A percentile compares a stretch with the other conserved stretches of the same genome.
Evolutionary conservation across 345 rosid genomes (phyloP).

Genomic region (Punica granatum): DNA sequence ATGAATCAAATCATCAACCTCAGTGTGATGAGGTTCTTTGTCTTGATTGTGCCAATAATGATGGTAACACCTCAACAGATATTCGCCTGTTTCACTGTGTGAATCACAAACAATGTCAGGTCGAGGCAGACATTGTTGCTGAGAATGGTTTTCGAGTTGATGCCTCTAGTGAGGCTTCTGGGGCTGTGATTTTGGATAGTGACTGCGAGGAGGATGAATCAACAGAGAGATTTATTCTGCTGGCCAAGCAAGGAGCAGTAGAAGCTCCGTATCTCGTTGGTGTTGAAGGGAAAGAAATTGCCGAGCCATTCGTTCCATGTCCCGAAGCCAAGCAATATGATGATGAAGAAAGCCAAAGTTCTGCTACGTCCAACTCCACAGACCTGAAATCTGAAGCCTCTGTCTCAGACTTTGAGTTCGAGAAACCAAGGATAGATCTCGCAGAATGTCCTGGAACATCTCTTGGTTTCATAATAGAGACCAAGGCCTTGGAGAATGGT

Average conservation of each 20-base stretch:
- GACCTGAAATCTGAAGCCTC: neutral
- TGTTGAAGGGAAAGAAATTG: neutral
- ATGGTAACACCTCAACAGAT: neutral
- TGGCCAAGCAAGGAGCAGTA: neutral
- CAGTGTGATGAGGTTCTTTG: neutral
- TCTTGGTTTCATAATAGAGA: neutral
- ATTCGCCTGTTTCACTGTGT: slow-evolving; percentile 9
- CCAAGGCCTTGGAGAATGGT: slow-evolving; percentile 8
- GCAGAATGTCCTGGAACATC: neutral
- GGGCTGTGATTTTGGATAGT: neutral
- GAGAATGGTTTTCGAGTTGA: slow-evolving; percentile 15
- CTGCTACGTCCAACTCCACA: neutral
- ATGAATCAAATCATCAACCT: neutral
- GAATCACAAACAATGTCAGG: slow-evolving; percentile 2
- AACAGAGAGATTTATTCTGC: slow-evolving; percentile 8
- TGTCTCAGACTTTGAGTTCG: neutral
- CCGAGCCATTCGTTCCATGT: neutral
- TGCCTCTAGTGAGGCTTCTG: slow-evolving; percentile 13
- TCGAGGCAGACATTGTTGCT: slow-evolving; percentile 8
- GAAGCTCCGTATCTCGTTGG: neutral
- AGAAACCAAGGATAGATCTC: neutral
- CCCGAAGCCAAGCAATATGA: neutral
- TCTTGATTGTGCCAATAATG: slow-evolving; percentile 8
- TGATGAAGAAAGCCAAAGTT: neutral
- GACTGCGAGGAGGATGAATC: slow-evolving; percentile 9